phyloP scores from a whole-genome alignment of 1,284 basidiomycete species.

The Megacollybia platyphylla region DNA sequence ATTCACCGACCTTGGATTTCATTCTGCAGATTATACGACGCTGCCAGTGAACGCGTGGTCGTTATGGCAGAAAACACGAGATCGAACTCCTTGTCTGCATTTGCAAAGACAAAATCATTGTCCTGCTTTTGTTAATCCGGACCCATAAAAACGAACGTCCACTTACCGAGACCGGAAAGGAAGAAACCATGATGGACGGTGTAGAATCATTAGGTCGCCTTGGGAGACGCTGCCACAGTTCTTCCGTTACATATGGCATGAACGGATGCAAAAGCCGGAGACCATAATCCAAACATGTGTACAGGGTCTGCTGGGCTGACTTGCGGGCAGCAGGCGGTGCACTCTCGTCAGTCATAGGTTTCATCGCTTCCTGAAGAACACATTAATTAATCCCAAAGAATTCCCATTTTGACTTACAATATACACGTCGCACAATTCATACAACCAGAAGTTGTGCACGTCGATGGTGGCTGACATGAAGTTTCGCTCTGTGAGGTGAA shows the following conservation, averaged over 20 bases:
- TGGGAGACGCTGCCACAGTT: constrained; percentile 95
- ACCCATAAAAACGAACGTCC: not conserved
- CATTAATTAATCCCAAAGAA: constrained; percentile 3
- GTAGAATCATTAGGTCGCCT: constrained; percentile 73
- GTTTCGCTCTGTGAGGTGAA: constrained; percentile 68
- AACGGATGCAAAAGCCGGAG: constrained; percentile 90
- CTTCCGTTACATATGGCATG: constrained; percentile 99
- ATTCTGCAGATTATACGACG: constrained; percentile 83
- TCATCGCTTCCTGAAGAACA: constrained; percentile 78
- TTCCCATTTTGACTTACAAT: constrained; percentile 45
- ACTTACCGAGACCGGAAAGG: constrained; percentile 73
- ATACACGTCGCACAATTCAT: constrained; percentile 97
- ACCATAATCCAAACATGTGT: constrained; percentile 88
- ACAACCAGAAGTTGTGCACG: constrained; percentile 94
- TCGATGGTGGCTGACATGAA: constrained; percentile 87
- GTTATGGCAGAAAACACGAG: constrained; percentile 75
- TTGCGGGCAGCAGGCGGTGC: constrained; percentile 48
- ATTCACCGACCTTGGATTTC: constrained; percentile 66
- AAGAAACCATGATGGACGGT: constrained; percentile 81
- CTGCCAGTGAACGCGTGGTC: constrained; percentile 75
- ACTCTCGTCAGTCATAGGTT: constrained; percentile 83
- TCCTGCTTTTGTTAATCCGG: constrained; percentile 27
- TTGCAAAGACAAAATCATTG: constrained; percentile 48
- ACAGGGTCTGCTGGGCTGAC: constrained; percentile 93
- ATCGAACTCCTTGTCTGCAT: constrained; percentile 81